phyloP scores from a whole-genome alignment of 108 stramenopile genomes.

The Cyclotella baltica region DNA sequence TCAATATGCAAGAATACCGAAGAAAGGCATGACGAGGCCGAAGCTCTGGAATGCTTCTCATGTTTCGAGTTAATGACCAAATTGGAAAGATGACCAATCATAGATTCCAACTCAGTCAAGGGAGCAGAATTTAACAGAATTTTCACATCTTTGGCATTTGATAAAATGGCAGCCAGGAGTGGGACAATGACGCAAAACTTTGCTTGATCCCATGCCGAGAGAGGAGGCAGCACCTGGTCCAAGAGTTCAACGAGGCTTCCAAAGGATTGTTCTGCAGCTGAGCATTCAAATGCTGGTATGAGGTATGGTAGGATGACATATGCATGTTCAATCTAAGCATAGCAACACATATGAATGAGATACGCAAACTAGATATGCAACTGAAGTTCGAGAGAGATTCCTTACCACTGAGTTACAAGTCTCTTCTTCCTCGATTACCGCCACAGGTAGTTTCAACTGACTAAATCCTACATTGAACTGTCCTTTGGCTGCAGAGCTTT shows the following conservation, averaged over 20 bases:
- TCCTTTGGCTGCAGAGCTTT: background rate
- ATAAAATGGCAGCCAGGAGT: conserved; percentile 63
- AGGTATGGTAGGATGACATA: conserved; percentile 43
- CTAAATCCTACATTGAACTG: conserved; percentile 47
- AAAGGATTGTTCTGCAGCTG: conserved; percentile 25
- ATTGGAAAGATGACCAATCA: conserved; percentile 39
- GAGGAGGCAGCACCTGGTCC: conserved; percentile 65
- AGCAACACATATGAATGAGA: background rate
- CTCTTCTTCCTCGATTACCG: conserved; percentile 37
- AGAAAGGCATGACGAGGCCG: conserved; percentile 66
- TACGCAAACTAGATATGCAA: background rate
- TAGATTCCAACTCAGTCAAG: conserved; percentile 24
- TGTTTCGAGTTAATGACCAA: conserved; percentile 47
- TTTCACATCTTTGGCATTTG: conserved; percentile 19
- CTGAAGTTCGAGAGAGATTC: background rate
- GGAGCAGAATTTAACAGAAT: conserved; percentile 7
- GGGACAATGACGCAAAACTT: conserved; percentile 62
- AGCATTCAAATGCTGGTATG: conserved; percentile 44
- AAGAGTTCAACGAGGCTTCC: conserved; percentile 42
- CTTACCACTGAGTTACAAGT: conserved; percentile 31
- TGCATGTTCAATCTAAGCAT: conserved; percentile 36
- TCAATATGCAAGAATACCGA: conserved; percentile 43
- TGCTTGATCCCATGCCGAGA: conserved; percentile 61
- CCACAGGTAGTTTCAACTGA: conserved; percentile 41
- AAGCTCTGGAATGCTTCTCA: conserved; percentile 50